Evolutionary conservation across 495 filamentous ascomycete genomes (phyloP), one percentile per base, ranked within the genome.

Genomic region (Penicillium arizonense): DNA sequence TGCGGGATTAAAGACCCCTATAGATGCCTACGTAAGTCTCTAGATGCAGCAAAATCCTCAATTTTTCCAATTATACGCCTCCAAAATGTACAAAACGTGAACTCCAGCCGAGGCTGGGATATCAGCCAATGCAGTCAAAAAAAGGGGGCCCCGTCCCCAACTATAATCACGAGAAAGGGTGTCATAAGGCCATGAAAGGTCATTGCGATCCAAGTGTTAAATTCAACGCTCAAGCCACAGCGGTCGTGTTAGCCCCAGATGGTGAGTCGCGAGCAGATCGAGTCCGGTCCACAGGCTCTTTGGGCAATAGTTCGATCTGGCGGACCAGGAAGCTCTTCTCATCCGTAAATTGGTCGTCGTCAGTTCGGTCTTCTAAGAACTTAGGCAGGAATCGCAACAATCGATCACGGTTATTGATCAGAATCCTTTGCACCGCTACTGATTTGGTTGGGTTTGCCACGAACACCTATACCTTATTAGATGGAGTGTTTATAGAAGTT

Each of bases 311-410:
- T 64, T 86, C 82, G 53, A 99, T 96, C 69, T 96, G 91, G 68
- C 94, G 92, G 56, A 97, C 91, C 50, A 97, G 72, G 64, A 96
- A 99, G 57, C 90, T 91, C 65, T 96, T 88, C 80, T 99, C 95
- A 62, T 99, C 95, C 48, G 88, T 91, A 69, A 99, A 99, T 69
- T 99, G 95, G 64, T 97, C 95, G 68, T 99, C 95, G 44, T 99
- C 95, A 9, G 88, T 96, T 41, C 95, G 81, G 61, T 99, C 95
- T 61, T 96, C 93, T 23, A 97, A 74, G 68, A 99, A 99, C 51
- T 86, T 86, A 5, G 88, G 88, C 44, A 99, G 70, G 69, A 97
- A 99, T 57, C 82, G 85, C 44, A 97, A 72, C 9, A 99, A 76
- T 55, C 88, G 88, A 55, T 97, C 91, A 41, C 91, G 83, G 68